These are phyloP conservation scores for Agrocybe praecox DNA, from an alignment of 768 basidiomycete species.

Conservation along the genomic window DNA sequence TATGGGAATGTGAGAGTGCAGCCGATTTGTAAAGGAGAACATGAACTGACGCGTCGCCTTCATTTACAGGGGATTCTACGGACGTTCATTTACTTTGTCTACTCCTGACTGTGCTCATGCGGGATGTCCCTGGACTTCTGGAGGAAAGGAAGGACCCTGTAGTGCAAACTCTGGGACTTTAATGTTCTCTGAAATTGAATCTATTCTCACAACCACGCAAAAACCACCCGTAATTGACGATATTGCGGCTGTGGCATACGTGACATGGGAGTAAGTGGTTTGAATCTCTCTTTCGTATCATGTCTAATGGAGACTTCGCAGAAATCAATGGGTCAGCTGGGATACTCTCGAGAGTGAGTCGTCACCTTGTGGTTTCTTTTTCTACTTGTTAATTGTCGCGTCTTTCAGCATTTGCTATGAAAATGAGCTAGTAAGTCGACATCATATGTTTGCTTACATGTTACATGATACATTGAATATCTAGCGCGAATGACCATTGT, in stretches of 20 bases:
- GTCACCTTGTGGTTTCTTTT: too few relatives aligned
- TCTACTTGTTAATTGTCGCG: too few relatives aligned
- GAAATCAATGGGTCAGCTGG: slow-evolving; percentile 7
- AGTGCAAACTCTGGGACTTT: slow-evolving; percentile 6
- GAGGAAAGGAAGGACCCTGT: slow-evolving; percentile 6
- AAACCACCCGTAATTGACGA: slow-evolving; percentile 6
- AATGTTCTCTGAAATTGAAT: slow-evolving; percentile 9
- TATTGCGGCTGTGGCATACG: slow-evolving; percentile 5
- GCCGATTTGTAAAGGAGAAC: too few relatives aligned
- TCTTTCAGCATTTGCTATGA: not conserved
- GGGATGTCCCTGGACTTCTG: slow-evolving; percentile 6
- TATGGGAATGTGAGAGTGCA: slow-evolving; percentile 2
- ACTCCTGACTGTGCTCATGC: not conserved
- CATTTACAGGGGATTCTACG: slow-evolving; percentile 1
- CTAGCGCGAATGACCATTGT: slow-evolving; percentile 9
- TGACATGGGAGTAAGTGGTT: slow-evolving; percentile 3
- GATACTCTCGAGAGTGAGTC: too few relatives aligned
- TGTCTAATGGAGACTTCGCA: not conserved
- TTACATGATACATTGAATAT: too few relatives aligned
- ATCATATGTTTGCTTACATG: too few relatives aligned
- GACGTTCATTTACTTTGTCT: slow-evolving; percentile 9
- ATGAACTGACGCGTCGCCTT: too few relatives aligned
- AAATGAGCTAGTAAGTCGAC: slow-evolving; percentile 3
- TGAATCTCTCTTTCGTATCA: too few relatives aligned
- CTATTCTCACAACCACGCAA: slow-evolving; percentile 1